Conservation (phyloP, 495 filamentous ascomycete genomes). For the Filosporella fistucella region DNA sequence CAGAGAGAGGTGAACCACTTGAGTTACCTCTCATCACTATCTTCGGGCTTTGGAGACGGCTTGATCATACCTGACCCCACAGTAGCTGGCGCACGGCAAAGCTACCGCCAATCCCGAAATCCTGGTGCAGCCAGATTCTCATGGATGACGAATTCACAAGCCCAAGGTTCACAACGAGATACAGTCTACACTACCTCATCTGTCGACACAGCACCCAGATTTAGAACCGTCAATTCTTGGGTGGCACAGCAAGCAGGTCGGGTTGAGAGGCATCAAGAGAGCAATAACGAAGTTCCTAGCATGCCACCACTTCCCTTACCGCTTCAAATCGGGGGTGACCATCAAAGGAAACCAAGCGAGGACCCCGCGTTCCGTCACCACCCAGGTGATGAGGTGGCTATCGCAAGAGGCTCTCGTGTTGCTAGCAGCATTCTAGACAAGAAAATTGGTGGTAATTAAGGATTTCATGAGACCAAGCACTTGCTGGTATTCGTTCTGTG, state of each 20-base stretch:
- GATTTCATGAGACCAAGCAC: not conserved
- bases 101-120: slow-evolving; percentile 9
- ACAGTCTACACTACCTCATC: slow-evolving; percentile 37
- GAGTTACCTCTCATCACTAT: slow-evolving; percentile 45
- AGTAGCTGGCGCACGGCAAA: slow-evolving; percentile 14
- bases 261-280: slow-evolving; percentile 14
- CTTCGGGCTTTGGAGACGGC: slow-evolving; percentile 50
- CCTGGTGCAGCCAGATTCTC: slow-evolving; percentile 9
- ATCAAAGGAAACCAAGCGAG: slow-evolving; percentile 19
- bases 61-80: slow-evolving; percentile 36
- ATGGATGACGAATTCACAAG: slow-evolving; percentile 23
- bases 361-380: slow-evolving; percentile 20
- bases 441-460: slow-evolving; percentile 13
- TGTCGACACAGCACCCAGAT: slow-evolving; percentile 44
- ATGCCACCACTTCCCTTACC: slow-evolving; percentile 15
- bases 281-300: slow-evolving; percentile 12
- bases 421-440: slow-evolving; percentile 22
- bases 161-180: slow-evolving; percentile 9
- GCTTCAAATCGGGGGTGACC: slow-evolving; percentile 2
- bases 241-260: slow-evolving; percentile 48
- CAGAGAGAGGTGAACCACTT: slow-evolving; percentile 29
- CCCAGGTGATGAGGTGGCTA: slow-evolving; percentile 19
- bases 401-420: slow-evolving; percentile 18
- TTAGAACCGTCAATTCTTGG: slow-evolving; percentile 55
- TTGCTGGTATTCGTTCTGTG: slow-evolving; percentile 16